Conservation (phyloP, 2,329 filamentous ascomycete species). For the Didymella segeticola region DNA sequence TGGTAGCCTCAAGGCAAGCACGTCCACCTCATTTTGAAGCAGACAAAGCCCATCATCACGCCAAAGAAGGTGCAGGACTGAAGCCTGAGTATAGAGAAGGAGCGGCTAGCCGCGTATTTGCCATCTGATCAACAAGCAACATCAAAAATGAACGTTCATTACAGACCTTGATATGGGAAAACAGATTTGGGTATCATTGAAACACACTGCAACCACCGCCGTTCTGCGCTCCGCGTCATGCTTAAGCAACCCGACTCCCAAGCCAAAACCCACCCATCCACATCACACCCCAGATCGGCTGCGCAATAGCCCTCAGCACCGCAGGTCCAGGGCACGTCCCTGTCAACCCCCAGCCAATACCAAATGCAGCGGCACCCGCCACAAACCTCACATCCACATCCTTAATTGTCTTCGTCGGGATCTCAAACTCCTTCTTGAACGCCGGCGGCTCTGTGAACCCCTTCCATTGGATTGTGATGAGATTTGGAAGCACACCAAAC, state of each 20-base stretch:
- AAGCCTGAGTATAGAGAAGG: neutral
- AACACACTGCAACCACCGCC: neutral
- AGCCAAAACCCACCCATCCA: conserved; percentile 58
- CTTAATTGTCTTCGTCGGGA: conserved; percentile 54
- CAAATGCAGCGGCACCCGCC: conserved; percentile 56
- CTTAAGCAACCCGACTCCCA: conserved; percentile 37
- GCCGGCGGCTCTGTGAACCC: conserved; percentile 48
- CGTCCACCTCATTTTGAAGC: neutral
- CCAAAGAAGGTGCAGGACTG: neutral
- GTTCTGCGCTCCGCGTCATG: neutral
- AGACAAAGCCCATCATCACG: neutral
- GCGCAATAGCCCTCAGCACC: conserved; percentile 54
- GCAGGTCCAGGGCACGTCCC: conserved; percentile 62
- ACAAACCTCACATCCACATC: conserved; percentile 60
- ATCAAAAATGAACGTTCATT: neutral
- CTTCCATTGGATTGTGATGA: conserved; percentile 42
- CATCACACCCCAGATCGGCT: conserved; percentile 56
- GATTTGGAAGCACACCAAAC: conserved; percentile 57
- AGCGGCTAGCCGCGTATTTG: neutral
- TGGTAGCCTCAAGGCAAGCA: conserved; percentile 1
- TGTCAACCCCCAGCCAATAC: conserved; percentile 59
- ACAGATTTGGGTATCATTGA: neutral
- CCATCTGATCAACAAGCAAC: neutral
- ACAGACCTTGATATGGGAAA: neutral
- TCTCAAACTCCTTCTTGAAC: conserved; percentile 51